A percentile compares a stretch with the other conserved stretches of the same genome.
Evolutionary conservation across 495 filamentous ascomycete species (phyloP).

Genomic region (Platismatia glauca): DNA sequence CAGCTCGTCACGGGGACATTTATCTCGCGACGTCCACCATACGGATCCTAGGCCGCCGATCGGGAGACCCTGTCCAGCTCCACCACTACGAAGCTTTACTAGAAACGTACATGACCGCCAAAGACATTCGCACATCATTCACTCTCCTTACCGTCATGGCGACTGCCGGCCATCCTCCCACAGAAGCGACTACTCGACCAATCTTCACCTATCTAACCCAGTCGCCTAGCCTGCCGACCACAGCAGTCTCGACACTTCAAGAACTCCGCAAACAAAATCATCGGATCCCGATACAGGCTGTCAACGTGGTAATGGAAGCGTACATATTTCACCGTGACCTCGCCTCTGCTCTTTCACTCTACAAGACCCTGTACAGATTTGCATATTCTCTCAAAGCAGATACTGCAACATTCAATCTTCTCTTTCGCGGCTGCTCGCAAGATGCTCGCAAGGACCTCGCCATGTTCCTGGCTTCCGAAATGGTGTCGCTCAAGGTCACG

Average conservation of each 20-base stretch:
- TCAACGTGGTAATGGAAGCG: conserved; percentile 57
- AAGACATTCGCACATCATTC: conserved; percentile 34
- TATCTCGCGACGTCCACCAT: conserved; percentile 57
- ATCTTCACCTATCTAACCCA: conserved; percentile 41
- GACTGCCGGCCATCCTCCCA: conserved; percentile 44
- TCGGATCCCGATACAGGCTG: conserved; percentile 44
- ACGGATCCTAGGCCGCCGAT: conserved; percentile 42
- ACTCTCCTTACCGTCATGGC: conserved; percentile 42
- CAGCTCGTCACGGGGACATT: conserved; percentile 56
- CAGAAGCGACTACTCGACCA: conserved; percentile 47
- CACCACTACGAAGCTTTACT: conserved; percentile 73
- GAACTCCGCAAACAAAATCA: conserved; percentile 38
- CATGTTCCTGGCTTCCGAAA: conserved; percentile 66
- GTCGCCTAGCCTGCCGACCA: conserved; percentile 26
- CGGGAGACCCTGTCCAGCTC: conserved; percentile 38
- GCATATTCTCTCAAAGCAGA: conserved; percentile 45
- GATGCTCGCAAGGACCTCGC: conserved; percentile 44
- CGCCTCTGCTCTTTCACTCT: conserved; percentile 50
- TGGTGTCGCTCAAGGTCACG: conserved; percentile 52
- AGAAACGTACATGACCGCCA: conserved; percentile 51
- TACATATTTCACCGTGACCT: conserved; percentile 35
- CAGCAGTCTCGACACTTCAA: conserved; percentile 47
- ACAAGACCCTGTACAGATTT: conserved; percentile 59
- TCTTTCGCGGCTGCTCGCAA: conserved; percentile 53
- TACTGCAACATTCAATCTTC: conserved; percentile 54